Percentiles rank a stretch among this genome's conserved stretches.
These are phyloP conservation scores for Fusarium devonianum DNA, from an alignment of 2,329 filamentous ascomycete species.

Conservation along the genomic window DNA sequence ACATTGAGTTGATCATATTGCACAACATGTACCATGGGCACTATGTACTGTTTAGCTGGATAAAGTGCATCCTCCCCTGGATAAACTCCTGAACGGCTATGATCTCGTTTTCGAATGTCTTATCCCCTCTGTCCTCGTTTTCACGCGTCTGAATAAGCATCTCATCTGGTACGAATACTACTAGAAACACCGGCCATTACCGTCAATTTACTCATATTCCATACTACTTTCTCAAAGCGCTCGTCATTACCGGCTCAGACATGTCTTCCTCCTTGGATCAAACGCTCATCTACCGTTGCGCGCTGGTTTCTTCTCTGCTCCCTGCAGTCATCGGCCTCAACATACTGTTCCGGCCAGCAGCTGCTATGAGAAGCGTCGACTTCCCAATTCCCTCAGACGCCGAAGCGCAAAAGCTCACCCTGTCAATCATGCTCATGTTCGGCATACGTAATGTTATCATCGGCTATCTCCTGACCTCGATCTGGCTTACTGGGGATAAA, in stretches of 20 bases:
- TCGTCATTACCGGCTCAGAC: neutral
- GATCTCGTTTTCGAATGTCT: no score
- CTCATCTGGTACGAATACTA: no score
- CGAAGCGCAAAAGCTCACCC: slow-evolving; percentile 8
- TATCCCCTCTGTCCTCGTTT: no score
- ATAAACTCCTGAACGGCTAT: no score
- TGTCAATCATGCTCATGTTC: slow-evolving; percentile 21
- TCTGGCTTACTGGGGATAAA: slow-evolving; percentile 20
- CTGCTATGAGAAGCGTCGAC: slow-evolving; percentile 10
- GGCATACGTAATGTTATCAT: slow-evolving; percentile 30
- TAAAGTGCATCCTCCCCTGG: no score
- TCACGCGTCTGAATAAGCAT: no score
- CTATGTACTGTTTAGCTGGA: no score
- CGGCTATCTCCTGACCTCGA: slow-evolving; percentile 26
- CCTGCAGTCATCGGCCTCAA: slow-evolving; percentile 28
- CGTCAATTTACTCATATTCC: neutral
- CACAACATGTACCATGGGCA: no score
- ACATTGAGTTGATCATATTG: no score
- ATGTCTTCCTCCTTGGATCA: neutral
- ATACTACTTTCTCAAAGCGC: neutral
- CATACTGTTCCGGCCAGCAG: slow-evolving; percentile 22
- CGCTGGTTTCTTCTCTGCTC: slow-evolving; percentile 19
- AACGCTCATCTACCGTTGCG: slow-evolving; percentile 21
- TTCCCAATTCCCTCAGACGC: slow-evolving; percentile 26
- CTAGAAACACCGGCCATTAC: no score